Base-by-base conservation (phyloP, 2,329 filamentous ascomycete species). In the Colletotrichum shisoi region DNA sequence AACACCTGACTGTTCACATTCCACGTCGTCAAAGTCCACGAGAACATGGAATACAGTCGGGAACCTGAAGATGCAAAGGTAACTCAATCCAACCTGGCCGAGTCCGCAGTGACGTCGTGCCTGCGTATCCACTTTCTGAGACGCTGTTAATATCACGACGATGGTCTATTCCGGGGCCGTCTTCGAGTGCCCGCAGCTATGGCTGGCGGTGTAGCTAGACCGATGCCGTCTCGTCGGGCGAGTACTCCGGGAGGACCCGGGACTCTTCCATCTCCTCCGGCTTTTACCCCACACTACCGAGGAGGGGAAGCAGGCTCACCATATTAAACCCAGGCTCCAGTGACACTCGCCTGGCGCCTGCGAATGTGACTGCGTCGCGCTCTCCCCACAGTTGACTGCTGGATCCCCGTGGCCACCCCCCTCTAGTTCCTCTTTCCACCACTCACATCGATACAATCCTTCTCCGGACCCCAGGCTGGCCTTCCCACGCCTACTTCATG, bases 401-500 rank as follows among this genome's bases (percentile, higher is more conserved):
- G 27, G 17, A 17, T 24, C 37, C 34, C 34, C 34, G 39, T 34
- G 24, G 27, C 56, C 24, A 13, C 34, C 56, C 54, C 39, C 42
- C 40, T 46, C 31, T 27, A 15, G 27, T 39, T 49, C 57, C 21
- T 34, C 49, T 34, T 57, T 49, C 61, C 42, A 58, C 65, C 65
- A 68, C 54, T 68, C 61, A 68, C 27, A 44, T 65, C 62, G 44
- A 49, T 31, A 49, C 54, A 65, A 65, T 57, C 54, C 49, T 60
- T 65, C 65, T 68, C 65, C 65, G 44, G 63, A 66, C 58, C 63
- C 63, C 63, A 63, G 45, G 56, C 56, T 60, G 54, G 60, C 65
- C 53, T 48, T 54, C 31, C 42, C 31, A 56, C 31, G 21, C 59
- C 51, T 21, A 24, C 31, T 53, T 52, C 40, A 64, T 57, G 58